Conservation (phyloP, 805 yeast genomes). For the Scheffersomyces stipitis region DNA sequence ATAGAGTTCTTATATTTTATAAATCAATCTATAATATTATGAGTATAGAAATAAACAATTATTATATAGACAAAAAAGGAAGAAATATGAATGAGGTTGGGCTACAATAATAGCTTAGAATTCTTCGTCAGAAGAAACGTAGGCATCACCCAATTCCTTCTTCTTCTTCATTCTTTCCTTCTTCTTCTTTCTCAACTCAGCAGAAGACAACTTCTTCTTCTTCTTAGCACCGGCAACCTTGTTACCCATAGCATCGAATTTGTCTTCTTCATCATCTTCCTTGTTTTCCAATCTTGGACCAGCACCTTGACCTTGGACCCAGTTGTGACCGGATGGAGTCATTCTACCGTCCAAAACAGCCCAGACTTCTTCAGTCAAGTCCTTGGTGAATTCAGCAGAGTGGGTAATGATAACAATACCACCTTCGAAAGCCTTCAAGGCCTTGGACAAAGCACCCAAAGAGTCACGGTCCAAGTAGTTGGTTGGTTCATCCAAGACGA, state of each 20-base stretch:
- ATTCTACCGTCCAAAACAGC: slow-evolving; percentile 96
- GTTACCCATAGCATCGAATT: slow-evolving; percentile 99
- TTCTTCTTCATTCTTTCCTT: slow-evolving; percentile 99
- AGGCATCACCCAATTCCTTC: slow-evolving; percentile 99
- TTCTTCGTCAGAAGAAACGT: slow-evolving; percentile 91
- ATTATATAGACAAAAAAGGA: slow-evolving; percentile 3
- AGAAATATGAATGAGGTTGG: slow-evolving; percentile 1
- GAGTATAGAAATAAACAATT: slow-evolving; percentile 12
- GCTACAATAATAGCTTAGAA: slow-evolving; percentile 36
- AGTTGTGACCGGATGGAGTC: slow-evolving; percentile 99
- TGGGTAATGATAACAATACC: slow-evolving; percentile 99
- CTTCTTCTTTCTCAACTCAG: slow-evolving; percentile 99
- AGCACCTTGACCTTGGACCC: slow-evolving; percentile 99
- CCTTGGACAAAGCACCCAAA: slow-evolving; percentile 98
- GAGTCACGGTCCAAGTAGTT: slow-evolving; percentile 99
- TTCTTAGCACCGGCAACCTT: slow-evolving; percentile 95
- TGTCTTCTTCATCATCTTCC: slow-evolving; percentile 88
- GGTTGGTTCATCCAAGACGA: slow-evolving; percentile 99
- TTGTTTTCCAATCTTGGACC: slow-evolving; percentile 99
- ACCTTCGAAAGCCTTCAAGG: slow-evolving; percentile 98
- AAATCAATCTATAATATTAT: slow-evolving; percentile 18
- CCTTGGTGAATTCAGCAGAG: slow-evolving; percentile 99
- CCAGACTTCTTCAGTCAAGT: slow-evolving; percentile 99
- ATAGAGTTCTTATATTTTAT: slow-evolving; percentile 7
- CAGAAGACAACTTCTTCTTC: slow-evolving; percentile 97